Base-by-base conservation (phyloP, 257 asterid genomes). In the Penstemon newberryi region DNA sequence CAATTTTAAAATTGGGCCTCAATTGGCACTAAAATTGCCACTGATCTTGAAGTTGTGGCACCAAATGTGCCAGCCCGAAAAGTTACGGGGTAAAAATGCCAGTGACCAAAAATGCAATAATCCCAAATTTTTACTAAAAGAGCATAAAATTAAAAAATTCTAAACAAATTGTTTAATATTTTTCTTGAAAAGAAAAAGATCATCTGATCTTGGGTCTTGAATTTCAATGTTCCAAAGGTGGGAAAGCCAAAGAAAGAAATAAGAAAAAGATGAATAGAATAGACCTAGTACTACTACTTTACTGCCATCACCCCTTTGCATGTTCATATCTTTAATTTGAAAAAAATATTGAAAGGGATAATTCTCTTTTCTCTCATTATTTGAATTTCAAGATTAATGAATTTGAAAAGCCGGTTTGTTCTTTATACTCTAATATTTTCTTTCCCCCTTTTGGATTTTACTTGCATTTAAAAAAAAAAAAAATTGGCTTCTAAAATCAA, bases 241-340 rank as follows among this genome's bases (percentile, higher is more conserved):
- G 18, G 18, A 15, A 15, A 15, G 18, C 18, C 11, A 19, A 45
- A 8, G 3, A 36, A 57, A 57, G 45, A 0, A 5, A 5, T 8
- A 1, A 57, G 40, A 50, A 55, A 56, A 60, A 39, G 12, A 47
- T 37, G 8, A 55, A 58, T 10, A 1, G 56, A n/a, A 18, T 12
- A 5, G 52, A 36, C 73, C 33, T 25, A 25, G 33, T 25, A 25
- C 33, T 0, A 25, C 33, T 0, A 25, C 33, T 59, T 66, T 41
- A 60, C 60, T 67, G 70, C 60, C 54, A 53, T 43, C 13, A 19
- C 45, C 43, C 61, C 69, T 67, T 67, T 66, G 65, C 36, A 62
- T 44, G 13, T 71, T 65, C 18, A 43, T 10, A 54, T 67, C 77
- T 76, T 61, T 65, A 66, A 76, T 66, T 76, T 60, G 74, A 76